Base-by-base conservation (phyloP, 345 rosid genomes). In the Acer saccharum region DNA sequence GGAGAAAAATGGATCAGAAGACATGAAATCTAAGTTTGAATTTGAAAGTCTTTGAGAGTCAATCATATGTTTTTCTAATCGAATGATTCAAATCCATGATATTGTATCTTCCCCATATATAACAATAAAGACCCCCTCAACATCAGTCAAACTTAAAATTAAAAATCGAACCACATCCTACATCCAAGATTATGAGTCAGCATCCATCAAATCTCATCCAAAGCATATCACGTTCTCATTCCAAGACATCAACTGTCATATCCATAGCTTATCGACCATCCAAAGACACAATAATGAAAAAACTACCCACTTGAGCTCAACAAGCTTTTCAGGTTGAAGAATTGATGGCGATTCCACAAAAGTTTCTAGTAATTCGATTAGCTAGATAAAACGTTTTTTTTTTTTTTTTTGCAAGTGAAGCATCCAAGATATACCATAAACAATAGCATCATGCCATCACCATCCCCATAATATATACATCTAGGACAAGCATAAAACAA, bases 21-120 rank as follows among this genome's bases (percentile, higher is more conserved):
- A 41, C 18, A 13, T 62, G 41, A 74, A n/a, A 74, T 62, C 63
- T 50, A 65, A 72, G 54, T 57, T 65, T 61, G 11, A 77, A 72
- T 71, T 43, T 20, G 44, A n/a, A 58, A 80, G 64, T 29, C 41
- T 64, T 58, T 8, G 12, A 63, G 48, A 75, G 29, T 61, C 10
- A 23, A 72, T 35, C 17, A 64, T 39, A 74, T 52, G 23, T 25
- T 25, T 55, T 55, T 66, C 27, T 50, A 43, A 35, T 14, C 50
- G 11, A 54, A 32, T 32, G 35, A 32, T 32, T 32, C 35, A 32
- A 32, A 68, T n/a, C 70, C 63, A 10, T 3, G 29, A 17, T 11
- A 71, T 29, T 43, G 8, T 21, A 60, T 18, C 64, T 60, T 0
- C 27, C 64, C 64, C 21, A 60, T 60, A 25, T 60, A 39, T 10